Evolutionary conservation across 2,329 filamentous ascomycete genomes (phyloP), one percentile per base, ranked within the genome.

Genomic region (Penicillium sp.): DNA sequence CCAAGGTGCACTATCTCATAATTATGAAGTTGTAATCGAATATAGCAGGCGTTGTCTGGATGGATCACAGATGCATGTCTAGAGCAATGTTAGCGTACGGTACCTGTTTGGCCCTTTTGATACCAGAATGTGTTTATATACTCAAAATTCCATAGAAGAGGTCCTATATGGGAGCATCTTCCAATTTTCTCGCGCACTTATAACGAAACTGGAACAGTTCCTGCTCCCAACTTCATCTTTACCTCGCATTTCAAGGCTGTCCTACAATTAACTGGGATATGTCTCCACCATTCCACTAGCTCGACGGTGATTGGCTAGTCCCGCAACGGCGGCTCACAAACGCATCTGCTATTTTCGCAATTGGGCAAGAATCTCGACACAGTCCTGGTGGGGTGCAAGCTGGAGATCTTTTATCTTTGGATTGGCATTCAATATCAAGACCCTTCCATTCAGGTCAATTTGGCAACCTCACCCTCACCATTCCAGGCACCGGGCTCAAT

Each of bases 291-390:
- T 26, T 11, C 11, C 29, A 44, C 54, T 57, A 53, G 48, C 45
- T 35, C 21, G 45, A 43, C 16, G 3, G 8, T 63, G 56, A 63
- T 66, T 66, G 58, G 63, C 48, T 43, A 19, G 51, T 27, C 35
- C 22, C 29, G 13, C 44, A 53, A 57, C 48, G 13, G 49, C 26
- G 52, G 37, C 58, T 58, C 48, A 39, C 43, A 27, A 54, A 51
- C 57, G 54, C 51, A 60, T 48, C 55, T 59, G 48, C 49, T 48
- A 60, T 59, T 60, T 61, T 56, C 56, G 45, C 59, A 45, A 52
- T 37, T 13, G 55, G 39, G 29, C 41, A 33, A 55, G 39, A 48
- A 19, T 47, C 24, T 33, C 44, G 37, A 47, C 44, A n/a, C 14
- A 27, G 29, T 21, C 16, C 14, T 44, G 5, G 22, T 33, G 26